Percentiles rank a stretch among this genome's conserved stretches.
Conservation (phyloP, 805 yeast species). For the Myxozyma mucilagina region DNA sequence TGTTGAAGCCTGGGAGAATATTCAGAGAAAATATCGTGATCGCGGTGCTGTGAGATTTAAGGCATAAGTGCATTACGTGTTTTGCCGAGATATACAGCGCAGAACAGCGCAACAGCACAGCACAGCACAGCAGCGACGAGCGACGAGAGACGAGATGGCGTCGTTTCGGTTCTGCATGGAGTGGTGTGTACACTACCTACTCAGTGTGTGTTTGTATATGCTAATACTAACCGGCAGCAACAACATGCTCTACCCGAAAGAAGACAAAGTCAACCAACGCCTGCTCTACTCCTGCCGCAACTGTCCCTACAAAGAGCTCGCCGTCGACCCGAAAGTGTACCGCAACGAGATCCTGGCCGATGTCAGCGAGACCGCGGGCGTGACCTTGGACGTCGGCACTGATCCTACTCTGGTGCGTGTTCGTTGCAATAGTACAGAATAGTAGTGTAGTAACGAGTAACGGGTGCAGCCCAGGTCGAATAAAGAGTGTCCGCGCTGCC, state of each 20-base stretch:
- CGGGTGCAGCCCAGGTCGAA: conserved; percentile 75
- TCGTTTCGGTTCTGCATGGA: conserved; percentile 95
- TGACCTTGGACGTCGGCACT: conserved; percentile 88
- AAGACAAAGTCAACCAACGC: conserved; percentile 76
- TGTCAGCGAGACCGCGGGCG: conserved; percentile 94
- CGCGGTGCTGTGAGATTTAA: too few species aligned
- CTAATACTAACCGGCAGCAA: conserved; percentile 45
- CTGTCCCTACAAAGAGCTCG: conserved; percentile 89
- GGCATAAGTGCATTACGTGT: too few species aligned
- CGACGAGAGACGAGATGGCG: conserved; percentile 61
- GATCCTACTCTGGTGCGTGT: conserved; percentile 77
- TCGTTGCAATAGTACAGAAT: not conserved
- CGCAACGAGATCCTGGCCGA: conserved; percentile 89
- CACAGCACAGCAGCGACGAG: too few species aligned
- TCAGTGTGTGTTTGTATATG: not conserved
- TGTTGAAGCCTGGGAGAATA: too few species aligned
- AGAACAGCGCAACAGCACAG: too few species aligned
- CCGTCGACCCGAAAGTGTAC: conserved; percentile 82
- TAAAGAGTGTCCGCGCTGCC: conserved; percentile 89
- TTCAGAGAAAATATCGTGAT: too few species aligned
- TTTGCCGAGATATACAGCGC: too few species aligned
- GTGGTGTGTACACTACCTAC: conserved; percentile 46
- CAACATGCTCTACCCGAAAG: conserved; percentile 97
- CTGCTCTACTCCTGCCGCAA: conserved; percentile 90
- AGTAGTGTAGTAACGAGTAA: not conserved